Evolutionary conservation across 768 basidiomycete genomes (phyloP).

Genomic region (Hypholoma sublateritium): DNA sequence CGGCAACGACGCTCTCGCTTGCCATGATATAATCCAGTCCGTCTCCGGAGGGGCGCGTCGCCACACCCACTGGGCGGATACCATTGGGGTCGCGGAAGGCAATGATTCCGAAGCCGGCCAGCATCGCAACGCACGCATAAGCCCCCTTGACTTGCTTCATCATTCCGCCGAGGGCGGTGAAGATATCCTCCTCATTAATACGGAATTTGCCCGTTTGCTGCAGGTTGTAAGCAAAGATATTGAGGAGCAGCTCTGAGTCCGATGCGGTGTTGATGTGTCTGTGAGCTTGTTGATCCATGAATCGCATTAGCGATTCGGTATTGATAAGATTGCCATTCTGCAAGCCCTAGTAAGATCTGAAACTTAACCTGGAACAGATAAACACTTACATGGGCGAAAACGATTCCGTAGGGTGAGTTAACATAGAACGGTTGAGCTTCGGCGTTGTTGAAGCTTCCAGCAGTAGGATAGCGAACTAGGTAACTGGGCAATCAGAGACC

Average conservation of each 20-base stretch:
- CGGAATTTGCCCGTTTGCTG: slow-evolving; percentile 99
- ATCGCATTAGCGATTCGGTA: slow-evolving; percentile 80
- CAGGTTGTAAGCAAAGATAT: slow-evolving; percentile 96
- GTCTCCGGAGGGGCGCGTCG: slow-evolving; percentile 52
- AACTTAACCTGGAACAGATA: not conserved
- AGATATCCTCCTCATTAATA: slow-evolving; percentile 99
- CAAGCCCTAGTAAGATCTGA: slow-evolving; percentile 1
- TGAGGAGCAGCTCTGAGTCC: slow-evolving; percentile 95
- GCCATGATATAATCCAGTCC: slow-evolving; percentile 89
- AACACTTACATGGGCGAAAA: slow-evolving; percentile 86
- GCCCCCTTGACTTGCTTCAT: slow-evolving; percentile 90
- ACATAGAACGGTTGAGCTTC: slow-evolving; percentile 99
- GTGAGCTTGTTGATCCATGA: slow-evolving; percentile 95
- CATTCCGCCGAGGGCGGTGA: slow-evolving; percentile 87
- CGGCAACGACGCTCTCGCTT: slow-evolving; percentile 95
- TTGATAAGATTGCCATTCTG: slow-evolving; percentile 99
- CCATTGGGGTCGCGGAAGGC: slow-evolving; percentile 98
- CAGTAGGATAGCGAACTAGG: slow-evolving; percentile 94
- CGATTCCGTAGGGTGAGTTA: slow-evolving; percentile 99
- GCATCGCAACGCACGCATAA: slow-evolving; percentile 98
- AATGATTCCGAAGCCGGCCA: slow-evolving; percentile 97
- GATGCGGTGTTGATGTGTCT: slow-evolving; percentile 99
- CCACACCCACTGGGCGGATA: slow-evolving; percentile 91
- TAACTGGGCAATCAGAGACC: slow-evolving; percentile 8
- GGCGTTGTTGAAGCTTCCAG: slow-evolving; percentile 93